Evolutionary conservation across 1,284 basidiomycete genomes (phyloP).

Genomic region (Ustilago curta): DNA sequence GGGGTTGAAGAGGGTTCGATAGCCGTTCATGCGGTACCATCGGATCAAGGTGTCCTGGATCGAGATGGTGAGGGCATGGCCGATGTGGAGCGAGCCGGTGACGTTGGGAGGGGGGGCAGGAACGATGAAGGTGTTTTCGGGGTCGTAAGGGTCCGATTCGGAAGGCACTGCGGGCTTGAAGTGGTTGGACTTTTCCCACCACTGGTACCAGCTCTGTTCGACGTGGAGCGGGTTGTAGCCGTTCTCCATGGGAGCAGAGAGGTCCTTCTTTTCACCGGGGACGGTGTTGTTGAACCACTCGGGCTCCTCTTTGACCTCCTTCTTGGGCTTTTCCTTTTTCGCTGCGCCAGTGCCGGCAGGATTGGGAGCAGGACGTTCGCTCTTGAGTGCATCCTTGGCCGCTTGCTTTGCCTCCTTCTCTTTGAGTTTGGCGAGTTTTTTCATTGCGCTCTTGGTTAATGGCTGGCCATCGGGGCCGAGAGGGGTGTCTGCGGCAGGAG

Average conservation of each 20-base stretch:
- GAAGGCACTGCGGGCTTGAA: constrained; percentile 78
- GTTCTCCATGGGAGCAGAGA: constrained; percentile 85
- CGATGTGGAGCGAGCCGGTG: constrained; percentile 95
- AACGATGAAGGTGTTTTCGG: constrained; percentile 79
- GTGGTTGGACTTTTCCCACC: constrained; percentile 92
- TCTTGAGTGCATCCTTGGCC: constrained; percentile 65
- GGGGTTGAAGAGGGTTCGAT: constrained; percentile 88
- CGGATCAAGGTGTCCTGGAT: constrained; percentile 81
- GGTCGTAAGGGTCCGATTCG: constrained; percentile 65
- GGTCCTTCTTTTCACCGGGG: constrained; percentile 72
- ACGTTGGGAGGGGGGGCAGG: constrained; percentile 98
- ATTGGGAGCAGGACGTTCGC: constrained; percentile 47
- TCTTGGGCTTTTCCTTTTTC: constrained; percentile 68
- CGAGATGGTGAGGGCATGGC: constrained; percentile 91
- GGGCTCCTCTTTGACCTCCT: constrained; percentile 64
- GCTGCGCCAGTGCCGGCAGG: constrained; percentile 41
- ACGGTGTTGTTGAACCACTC: constrained; percentile 65
- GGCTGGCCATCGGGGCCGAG: constrained; percentile 55
- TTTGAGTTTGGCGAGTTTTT: constrained; percentile 63
- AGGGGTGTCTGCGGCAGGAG: constrained; percentile 28
- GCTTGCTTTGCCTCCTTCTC: constrained; percentile 64
- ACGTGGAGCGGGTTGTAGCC: constrained; percentile 96
- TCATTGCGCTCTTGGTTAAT: constrained; percentile 61
- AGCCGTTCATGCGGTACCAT: constrained; percentile 81
- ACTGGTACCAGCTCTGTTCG: constrained; percentile 97